phyloP scores from a whole-genome alignment of 108 stramenopile species.

The Cyclostephanos invisitatus region DNA sequence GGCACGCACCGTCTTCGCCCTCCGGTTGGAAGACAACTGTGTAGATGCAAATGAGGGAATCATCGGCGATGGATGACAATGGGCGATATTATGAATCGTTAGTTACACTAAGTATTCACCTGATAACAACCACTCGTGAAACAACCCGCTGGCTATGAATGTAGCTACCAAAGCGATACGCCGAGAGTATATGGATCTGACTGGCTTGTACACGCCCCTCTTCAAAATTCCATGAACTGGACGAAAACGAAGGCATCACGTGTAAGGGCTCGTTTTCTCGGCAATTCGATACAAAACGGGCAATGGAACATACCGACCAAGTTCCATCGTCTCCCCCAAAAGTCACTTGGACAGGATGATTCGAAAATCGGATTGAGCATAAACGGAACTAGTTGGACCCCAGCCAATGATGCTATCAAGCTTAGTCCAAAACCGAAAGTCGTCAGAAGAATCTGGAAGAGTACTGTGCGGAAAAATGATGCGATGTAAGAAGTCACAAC shows the following conservation, averaged over 20 bases:
- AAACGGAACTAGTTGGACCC: slow-evolving; percentile 27
- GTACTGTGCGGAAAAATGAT: slow-evolving; percentile 24
- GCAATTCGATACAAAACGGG: background rate
- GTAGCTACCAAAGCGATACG: slow-evolving; percentile 29
- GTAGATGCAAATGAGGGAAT: background rate
- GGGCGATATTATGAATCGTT: background rate
- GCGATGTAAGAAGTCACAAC: background rate
- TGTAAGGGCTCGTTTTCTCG: background rate
- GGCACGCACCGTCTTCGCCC: background rate
- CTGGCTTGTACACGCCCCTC: slow-evolving; percentile 47
- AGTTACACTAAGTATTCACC: background rate
- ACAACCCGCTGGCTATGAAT: slow-evolving; percentile 46
- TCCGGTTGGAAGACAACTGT: slow-evolving; percentile 14
- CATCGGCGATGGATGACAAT: background rate
- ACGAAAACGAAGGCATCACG: background rate
- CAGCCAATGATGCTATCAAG: slow-evolving; percentile 36
- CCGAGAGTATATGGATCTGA: slow-evolving; percentile 37
- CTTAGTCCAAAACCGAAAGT: slow-evolving; percentile 56
- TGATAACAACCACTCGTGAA: slow-evolving; percentile 47
- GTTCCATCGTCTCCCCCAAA: slow-evolving; percentile 48
- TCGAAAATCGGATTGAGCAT: slow-evolving; percentile 53
- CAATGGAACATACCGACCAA: background rate
- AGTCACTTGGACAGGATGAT: slow-evolving; percentile 38
- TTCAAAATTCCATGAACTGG: slow-evolving; percentile 27
- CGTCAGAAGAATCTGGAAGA: slow-evolving; percentile 68